A percentile compares a stretch with the other conserved stretches of the same genome.
Conservation (phyloP, 805 yeast species). For the Lachancea nothofagi region DNA sequence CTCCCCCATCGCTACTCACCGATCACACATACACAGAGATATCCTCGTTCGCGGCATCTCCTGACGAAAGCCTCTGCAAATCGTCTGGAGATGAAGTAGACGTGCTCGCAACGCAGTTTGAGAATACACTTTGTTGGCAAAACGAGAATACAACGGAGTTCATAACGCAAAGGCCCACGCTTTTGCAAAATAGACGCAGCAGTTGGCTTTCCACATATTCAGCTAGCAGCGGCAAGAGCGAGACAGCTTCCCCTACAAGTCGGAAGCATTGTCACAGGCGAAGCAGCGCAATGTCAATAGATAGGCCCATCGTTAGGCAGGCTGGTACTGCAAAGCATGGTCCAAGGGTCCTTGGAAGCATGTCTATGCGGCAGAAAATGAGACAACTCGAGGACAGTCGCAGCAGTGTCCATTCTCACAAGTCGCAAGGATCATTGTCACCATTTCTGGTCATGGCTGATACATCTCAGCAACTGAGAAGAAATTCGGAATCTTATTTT, state of each 20-base stretch:
- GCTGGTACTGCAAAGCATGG: neutral
- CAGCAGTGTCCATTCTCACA: too few relatives aligned
- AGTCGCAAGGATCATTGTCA: neutral
- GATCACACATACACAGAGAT: too few relatives aligned
- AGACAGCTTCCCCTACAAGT: neutral
- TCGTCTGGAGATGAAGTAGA: too few relatives aligned
- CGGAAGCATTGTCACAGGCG: slow-evolving; percentile 1
- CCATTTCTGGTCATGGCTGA: slow-evolving; percentile 11
- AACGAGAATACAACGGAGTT: neutral
- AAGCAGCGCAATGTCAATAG: slow-evolving; percentile 2
- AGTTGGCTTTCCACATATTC: neutral
- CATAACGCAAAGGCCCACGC: neutral
- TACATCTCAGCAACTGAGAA: slow-evolving; percentile 27
- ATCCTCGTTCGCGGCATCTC: too few relatives aligned
- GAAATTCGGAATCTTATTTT: slow-evolving; percentile 22
- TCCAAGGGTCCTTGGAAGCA: too few relatives aligned
- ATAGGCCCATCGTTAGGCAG: neutral
- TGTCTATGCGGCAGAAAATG: too few relatives aligned
- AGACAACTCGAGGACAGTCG: too few relatives aligned
- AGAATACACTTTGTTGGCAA: too few relatives aligned
- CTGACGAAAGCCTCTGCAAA: too few relatives aligned
- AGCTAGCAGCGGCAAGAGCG: slow-evolving; percentile 3
- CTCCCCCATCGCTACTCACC: too few relatives aligned
- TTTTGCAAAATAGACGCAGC: neutral
- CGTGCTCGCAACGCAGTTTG: too few relatives aligned